Percentiles rank a stretch among this genome's conserved stretches.
phyloP scores from a whole-genome alignment of 2,329 filamentous ascomycete genomes.

The Coleophoma crateriformis region DNA sequence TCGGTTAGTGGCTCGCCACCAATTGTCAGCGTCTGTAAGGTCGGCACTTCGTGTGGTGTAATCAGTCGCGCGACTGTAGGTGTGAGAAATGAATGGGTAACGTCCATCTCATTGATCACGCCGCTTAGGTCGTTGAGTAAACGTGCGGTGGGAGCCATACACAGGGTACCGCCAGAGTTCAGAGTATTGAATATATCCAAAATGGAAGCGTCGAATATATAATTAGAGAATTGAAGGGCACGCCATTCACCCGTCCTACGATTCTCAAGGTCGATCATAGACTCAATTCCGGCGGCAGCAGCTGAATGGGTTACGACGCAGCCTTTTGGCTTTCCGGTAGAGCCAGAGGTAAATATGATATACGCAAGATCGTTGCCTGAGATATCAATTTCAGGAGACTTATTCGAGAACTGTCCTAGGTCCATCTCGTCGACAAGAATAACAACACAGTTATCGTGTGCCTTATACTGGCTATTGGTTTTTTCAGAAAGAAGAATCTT shows the following conservation, averaged over 20 bases:
- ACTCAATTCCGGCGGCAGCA: neutral
- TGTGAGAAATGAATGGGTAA: conserved; percentile 5
- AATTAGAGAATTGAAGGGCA: neutral
- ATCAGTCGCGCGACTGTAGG: conserved; percentile 3
- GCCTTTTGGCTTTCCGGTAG: conserved; percentile 13
- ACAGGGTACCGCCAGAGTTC: conserved; percentile 1
- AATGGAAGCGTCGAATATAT: conserved; percentile 5
- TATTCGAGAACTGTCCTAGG: neutral
- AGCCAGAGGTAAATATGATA: conserved; percentile 17
- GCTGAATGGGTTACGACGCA: conserved; percentile 6
- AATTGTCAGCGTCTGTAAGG: conserved; percentile 2
- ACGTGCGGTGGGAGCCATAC: neutral
- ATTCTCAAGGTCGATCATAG: neutral
- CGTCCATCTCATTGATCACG: conserved; percentile 3
- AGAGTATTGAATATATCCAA: conserved; percentile 8
- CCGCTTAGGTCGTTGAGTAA: conserved; percentile 3
- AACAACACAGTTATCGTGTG: neutral
- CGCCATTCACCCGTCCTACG: neutral
- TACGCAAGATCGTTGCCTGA: conserved; percentile 1
- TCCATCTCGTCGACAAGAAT: neutral
- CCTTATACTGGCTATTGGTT: neutral
- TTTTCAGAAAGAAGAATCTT: neutral
- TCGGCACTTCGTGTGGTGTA: conserved; percentile 3
- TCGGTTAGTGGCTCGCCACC: conserved; percentile 3
- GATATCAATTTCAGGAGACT: neutral